Conservation (phyloP, 495 filamentous ascomycete genomes). For the Penicillium lagena region DNA sequence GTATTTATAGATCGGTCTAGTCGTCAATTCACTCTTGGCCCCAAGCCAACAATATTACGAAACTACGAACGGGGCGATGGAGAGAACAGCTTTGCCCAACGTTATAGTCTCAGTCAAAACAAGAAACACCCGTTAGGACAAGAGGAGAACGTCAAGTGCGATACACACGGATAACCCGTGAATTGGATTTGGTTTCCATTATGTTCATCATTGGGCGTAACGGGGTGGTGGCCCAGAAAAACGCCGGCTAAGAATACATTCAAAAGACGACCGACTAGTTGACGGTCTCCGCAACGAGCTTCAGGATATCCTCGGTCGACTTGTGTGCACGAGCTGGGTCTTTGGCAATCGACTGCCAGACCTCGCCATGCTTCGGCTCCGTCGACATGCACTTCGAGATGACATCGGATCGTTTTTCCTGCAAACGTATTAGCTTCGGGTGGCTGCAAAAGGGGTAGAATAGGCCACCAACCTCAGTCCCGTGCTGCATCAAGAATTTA, state of each 20-base stretch:
- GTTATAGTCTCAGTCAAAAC: too few relatives aligned
- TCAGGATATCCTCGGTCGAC: constrained; percentile 73
- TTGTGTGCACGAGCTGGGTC: constrained; percentile 71
- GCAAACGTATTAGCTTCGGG: constrained; percentile 6
- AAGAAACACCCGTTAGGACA: too few relatives aligned
- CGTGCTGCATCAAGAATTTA: constrained; percentile 86
- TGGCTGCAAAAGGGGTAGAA: not conserved
- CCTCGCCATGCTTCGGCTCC: constrained; percentile 87
- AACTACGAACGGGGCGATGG: too few relatives aligned
- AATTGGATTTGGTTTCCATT: too few relatives aligned
- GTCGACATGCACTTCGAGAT: constrained; percentile 64
- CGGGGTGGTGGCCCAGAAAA: not conserved
- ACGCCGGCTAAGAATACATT: constrained; percentile 2
- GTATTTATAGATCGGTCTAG: too few relatives aligned
- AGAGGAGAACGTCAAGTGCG: too few relatives aligned
- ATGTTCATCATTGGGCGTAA: too few relatives aligned
- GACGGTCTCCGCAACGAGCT: constrained; percentile 55
- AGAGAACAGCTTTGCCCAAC: too few relatives aligned
- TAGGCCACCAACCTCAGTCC: constrained; percentile 53
- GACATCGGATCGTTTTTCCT: constrained; percentile 81
- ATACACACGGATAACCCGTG: too few relatives aligned
- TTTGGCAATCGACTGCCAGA: constrained; percentile 83
- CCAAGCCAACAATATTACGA: too few relatives aligned
- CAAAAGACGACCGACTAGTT: constrained; percentile 5
- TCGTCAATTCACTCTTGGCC: too few relatives aligned